phyloP scores from a whole-genome alignment of 176 grass and related monocot genomes.

The Pharus latifolius region DNA sequence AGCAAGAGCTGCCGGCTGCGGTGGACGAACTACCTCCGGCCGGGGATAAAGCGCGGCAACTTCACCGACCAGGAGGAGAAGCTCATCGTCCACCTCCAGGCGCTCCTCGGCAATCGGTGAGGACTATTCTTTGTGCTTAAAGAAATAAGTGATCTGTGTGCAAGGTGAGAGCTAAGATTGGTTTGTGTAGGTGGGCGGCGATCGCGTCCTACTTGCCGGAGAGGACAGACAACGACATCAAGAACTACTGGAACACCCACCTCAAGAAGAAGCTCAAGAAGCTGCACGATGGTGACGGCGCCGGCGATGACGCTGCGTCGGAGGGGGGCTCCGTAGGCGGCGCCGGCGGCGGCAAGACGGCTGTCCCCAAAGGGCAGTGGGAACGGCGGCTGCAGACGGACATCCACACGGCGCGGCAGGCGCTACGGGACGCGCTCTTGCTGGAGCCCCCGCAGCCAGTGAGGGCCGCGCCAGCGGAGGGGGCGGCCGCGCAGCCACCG shows the following conservation, averaged over 20 bases:
- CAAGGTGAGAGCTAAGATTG: too few relatives aligned
- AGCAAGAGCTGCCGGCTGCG: slow-evolving; percentile 97
- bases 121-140: too few relatives aligned
- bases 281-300: slow-evolving; percentile 26
- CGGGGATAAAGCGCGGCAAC: slow-evolving; percentile 91
- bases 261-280: slow-evolving; percentile 93
- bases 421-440: slow-evolving; percentile 72
- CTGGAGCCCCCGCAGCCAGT: slow-evolving; percentile 21
- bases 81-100: slow-evolving; percentile 94
- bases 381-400: slow-evolving; percentile 85
- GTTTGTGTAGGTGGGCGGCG: slow-evolving; percentile 70
- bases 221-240: slow-evolving; percentile 97
- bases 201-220: slow-evolving; percentile 94
- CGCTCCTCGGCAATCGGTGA: slow-evolving; percentile 86
- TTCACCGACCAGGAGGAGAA: slow-evolving; percentile 88
- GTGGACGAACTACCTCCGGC: slow-evolving; percentile 97
- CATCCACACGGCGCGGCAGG: slow-evolving; percentile 86
- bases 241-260: slow-evolving; percentile 99
- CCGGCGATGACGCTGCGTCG: not conserved
- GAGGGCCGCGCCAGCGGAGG: not conserved
- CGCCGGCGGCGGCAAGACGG: not conserved
- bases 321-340: not conserved
- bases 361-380: slow-evolving; percentile 76
- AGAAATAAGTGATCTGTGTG: too few relatives aligned
- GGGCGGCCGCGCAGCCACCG: slow-evolving; percentile 8